Conservation (phyloP, 2,329 filamentous ascomycete genomes). For the Trichoderma endophyticum region DNA sequence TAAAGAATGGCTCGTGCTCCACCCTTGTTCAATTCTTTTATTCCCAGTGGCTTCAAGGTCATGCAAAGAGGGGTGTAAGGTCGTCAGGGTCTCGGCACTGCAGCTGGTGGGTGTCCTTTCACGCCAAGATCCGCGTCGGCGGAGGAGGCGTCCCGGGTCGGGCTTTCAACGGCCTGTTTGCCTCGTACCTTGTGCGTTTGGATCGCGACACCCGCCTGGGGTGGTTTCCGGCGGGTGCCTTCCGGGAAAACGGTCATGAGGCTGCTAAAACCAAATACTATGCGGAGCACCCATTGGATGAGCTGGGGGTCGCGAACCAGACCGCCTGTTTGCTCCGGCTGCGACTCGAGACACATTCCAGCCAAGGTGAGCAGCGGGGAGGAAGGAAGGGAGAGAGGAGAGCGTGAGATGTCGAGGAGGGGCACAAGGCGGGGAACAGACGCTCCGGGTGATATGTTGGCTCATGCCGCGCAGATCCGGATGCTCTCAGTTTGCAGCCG, state of each 20-base stretch:
- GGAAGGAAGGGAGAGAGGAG: background rate
- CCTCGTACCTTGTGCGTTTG: background rate
- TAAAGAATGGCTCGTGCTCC: constrained; percentile 17
- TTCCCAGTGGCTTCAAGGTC: background rate
- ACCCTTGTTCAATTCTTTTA: constrained; percentile 6
- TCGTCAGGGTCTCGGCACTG: constrained; percentile 1
- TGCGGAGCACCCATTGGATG: background rate
- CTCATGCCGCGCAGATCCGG: constrained; percentile 4
- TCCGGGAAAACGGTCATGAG: constrained; percentile 11
- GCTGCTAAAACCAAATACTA: background rate
- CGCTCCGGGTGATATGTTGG: background rate
- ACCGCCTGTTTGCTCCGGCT: constrained; percentile 13
- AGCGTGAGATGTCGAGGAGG: background rate
- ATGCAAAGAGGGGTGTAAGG: background rate
- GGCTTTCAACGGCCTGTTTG: background rate
- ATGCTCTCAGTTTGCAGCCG: background rate
- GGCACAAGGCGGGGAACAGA: background rate
- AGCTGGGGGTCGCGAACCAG: background rate
- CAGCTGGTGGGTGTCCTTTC: background rate
- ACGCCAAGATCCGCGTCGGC: constrained; percentile 9
- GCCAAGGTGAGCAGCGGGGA: constrained; percentile 7
- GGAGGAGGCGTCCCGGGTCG: constrained; percentile 14
- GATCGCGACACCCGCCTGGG: constrained; percentile 3
- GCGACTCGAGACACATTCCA: constrained; percentile 15
- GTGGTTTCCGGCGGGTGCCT: constrained; percentile 2